Conservation (phyloP, 2,329 filamentous ascomycete genomes). For the Epichloe scottii region DNA sequence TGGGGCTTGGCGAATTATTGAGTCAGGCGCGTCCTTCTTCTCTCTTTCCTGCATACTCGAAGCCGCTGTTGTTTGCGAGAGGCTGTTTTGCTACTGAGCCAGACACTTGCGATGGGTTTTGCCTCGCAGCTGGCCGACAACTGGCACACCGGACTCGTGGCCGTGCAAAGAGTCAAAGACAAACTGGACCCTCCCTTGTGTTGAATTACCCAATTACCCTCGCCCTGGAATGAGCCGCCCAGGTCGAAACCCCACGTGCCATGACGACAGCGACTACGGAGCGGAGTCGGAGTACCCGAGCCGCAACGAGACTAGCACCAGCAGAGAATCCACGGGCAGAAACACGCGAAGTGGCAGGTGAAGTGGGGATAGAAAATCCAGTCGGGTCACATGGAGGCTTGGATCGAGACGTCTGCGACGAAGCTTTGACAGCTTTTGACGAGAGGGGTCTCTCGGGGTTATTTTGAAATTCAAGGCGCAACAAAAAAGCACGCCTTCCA, state of each 20-base stretch:
- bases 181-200: neutral
- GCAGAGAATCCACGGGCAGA: neutral
- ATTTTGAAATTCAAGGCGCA: too few species aligned
- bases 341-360: neutral
- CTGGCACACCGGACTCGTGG: too few species aligned
- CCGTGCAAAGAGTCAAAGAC: too few species aligned
- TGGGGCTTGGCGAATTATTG: too few species aligned
- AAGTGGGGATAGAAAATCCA: slow-evolving; percentile 1
- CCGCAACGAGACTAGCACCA: neutral
- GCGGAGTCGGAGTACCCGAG: neutral
- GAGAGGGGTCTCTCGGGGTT: neutral
- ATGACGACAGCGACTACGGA: neutral
- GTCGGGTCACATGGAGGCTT: neutral
- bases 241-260: neutral
- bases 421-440: neutral
- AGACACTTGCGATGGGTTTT: too few species aligned
- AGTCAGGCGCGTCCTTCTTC: too few species aligned
- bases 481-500: too few species aligned
- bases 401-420: neutral
- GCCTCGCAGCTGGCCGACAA: too few species aligned
- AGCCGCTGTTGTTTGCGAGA: too few species aligned
- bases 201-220: too few species aligned
- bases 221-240: too few species aligned
- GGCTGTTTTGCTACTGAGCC: slow-evolving; percentile 11
- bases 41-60: too few species aligned